Conservation (phyloP, 23 red algal genomes). For the Cyanidium caldarium region DNA sequence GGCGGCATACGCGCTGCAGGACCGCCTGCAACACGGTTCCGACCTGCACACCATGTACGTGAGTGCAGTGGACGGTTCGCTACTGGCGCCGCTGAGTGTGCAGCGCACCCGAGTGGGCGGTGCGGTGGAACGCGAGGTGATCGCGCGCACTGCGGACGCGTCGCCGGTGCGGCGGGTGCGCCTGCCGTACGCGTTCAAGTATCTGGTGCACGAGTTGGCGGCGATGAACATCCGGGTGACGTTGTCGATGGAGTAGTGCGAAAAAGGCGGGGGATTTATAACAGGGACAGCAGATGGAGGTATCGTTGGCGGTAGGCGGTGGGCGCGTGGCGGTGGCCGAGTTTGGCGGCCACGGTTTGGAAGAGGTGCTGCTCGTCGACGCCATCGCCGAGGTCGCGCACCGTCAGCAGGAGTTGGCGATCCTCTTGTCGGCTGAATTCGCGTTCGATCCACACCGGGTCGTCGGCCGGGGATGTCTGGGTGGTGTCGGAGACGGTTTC, state of each 20-base stretch:
- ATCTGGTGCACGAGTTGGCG: slow-evolving; percentile 67
- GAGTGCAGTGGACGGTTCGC: slow-evolving; percentile 48
- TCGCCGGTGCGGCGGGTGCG: slow-evolving; percentile 21
- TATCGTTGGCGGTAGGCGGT: background rate
- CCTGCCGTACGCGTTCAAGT: slow-evolving; percentile 89
- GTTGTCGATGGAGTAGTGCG: background rate
- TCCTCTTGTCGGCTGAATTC: background rate
- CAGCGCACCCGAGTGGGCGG: background rate
- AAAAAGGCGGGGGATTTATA: background rate
- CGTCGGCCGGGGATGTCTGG: too few relatives aligned
- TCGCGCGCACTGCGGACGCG: background rate
- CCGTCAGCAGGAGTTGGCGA: background rate
- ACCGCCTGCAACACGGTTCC: slow-evolving; percentile 50
- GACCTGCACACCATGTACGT: slow-evolving; percentile 69
- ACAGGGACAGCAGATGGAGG: background rate
- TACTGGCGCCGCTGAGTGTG: slow-evolving; percentile 17
- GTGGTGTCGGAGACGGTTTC: too few relatives aligned
- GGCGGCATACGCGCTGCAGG: slow-evolving; percentile 57
- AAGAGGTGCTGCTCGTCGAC: background rate
- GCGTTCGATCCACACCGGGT: too few relatives aligned
- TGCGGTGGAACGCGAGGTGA: background rate
- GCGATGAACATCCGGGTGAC: slow-evolving; percentile 83
- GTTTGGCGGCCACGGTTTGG: background rate
- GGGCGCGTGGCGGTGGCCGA: background rate
- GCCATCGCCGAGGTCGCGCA: background rate